Evolutionary conservation across 75 land plant species (phyloP), one percentile per base, ranked within the genome.

Genomic region (Isoetes taiwanensis): DNA sequence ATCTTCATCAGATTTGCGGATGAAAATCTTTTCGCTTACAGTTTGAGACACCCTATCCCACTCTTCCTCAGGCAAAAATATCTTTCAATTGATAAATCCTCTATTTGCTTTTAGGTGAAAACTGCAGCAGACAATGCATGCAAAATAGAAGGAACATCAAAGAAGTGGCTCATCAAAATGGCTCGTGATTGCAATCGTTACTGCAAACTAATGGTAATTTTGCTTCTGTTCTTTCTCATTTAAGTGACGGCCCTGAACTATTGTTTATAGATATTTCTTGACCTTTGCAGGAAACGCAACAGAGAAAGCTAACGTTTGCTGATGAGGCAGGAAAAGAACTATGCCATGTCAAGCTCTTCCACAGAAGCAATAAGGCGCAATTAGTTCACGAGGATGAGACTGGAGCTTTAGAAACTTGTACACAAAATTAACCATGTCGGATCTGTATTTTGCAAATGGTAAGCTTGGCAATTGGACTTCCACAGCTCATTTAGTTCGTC

Each of bases 201-300:
- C 57, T 84, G 89, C 52, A 80, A 78, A 75, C 75, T 84, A 56
- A 75, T 84, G 89, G 89, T 80, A 27, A n/a, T n/a, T n/a, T n/a
- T 34, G 67, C 53, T 4, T 24, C 58, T 25, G 38, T 21, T 34
- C 32, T 39, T 46, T 0, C 1, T 24, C 16, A 23, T 48, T 58
- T 42, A 11, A 20, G 26, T 52, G 2, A 3, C 6, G 1, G 27
- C 8, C 0, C 5, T 2, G 14, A 33, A 20, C 0, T 38, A 16
- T 54, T 12, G 33, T 38, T 20, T 2, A n/a, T 24, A 1, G 1
- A 0, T 1, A 3, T 63, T n/a, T 2, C 39, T 48, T 43, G 20
- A 24, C 32, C 41, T 48, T 32, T 8, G 2, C 12, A 33, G 32
- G 63, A 52, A n/a, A 71, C 60, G 52, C 53, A 62, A 32, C 59